Conservation (phyloP, 2,329 filamentous ascomycete species). For the Trichoderma aggressivum region DNA sequence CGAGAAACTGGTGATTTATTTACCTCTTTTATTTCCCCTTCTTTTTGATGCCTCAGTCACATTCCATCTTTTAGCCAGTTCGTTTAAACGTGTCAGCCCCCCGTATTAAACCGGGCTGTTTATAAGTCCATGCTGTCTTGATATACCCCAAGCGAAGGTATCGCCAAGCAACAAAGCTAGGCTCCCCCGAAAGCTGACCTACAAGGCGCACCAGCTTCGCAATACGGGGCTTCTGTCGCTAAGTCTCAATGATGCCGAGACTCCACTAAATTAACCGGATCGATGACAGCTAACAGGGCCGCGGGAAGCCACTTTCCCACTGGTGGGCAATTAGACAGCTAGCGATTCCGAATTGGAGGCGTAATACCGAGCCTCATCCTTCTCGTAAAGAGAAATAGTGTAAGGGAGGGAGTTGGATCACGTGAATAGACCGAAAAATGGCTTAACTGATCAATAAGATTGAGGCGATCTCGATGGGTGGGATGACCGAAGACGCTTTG, state of each 20-base stretch:
- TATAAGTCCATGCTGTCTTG: conserved; percentile 1
- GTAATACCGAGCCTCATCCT: conserved; percentile 14
- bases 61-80: neutral
- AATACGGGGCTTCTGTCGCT: neutral
- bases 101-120: neutral
- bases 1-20: neutral
- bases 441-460: neutral
- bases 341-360: neutral
- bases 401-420: neutral
- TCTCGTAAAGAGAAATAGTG: neutral
- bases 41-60: neutral
- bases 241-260: neutral
- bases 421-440: neutral
- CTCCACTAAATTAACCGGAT: conserved; percentile 10
- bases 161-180: conserved; percentile 5
- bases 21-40: neutral
- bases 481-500: neutral
- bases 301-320: conserved; percentile 7
- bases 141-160: conserved; percentile 1
- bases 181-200: conserved; percentile 1
- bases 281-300: neutral
- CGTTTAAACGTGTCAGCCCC: neutral
- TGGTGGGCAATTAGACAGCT: neutral
- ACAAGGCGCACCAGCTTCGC: neutral
- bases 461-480: neutral